These are phyloP conservation scores for Carex pumila DNA, from an alignment of 176 grass and related monocot genomes.

Conservation along the genomic window DNA sequence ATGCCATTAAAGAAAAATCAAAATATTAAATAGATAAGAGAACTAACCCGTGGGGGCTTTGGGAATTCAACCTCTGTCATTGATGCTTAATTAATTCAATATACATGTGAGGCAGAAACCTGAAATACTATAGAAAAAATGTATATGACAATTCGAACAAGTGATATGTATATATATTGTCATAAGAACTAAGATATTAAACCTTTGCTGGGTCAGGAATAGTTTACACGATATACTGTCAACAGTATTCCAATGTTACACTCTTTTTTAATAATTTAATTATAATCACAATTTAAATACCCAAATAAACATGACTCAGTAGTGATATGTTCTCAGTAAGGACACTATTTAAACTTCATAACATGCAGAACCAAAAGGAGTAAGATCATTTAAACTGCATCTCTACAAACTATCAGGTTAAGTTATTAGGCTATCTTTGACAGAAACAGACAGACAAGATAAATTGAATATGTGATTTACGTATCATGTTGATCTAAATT, in stretches of 20 bases:
- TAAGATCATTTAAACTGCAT: not conserved
- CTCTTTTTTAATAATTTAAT: not conserved
- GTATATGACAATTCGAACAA: not conserved
- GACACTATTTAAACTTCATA: not conserved
- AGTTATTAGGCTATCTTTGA: not conserved
- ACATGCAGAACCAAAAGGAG: not conserved
- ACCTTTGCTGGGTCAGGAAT: not conserved
- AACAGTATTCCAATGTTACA: slow-evolving; percentile 1
- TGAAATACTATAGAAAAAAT: not conserved
- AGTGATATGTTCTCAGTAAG: not conserved
- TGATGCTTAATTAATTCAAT: slow-evolving; percentile 18
- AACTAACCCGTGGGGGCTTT: slow-evolving; percentile 49
- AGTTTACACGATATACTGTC: not conserved
- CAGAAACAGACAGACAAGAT: not conserved
- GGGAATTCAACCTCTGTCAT: slow-evolving; percentile 45
- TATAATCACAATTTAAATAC: not conserved
- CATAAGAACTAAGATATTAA: not conserved
- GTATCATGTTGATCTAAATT: not conserved
- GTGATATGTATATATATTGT: not conserved
- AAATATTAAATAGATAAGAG: slow-evolving; percentile 1
- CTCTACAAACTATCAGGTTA: not conserved
- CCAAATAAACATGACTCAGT: not conserved
- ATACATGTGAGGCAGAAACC: slow-evolving; percentile 24
- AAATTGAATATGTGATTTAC: not conserved
- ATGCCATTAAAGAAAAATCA: slow-evolving; percentile 12